Conservation (phyloP, 1,284 basidiomycete species). For the Tausonia pullulans region DNA sequence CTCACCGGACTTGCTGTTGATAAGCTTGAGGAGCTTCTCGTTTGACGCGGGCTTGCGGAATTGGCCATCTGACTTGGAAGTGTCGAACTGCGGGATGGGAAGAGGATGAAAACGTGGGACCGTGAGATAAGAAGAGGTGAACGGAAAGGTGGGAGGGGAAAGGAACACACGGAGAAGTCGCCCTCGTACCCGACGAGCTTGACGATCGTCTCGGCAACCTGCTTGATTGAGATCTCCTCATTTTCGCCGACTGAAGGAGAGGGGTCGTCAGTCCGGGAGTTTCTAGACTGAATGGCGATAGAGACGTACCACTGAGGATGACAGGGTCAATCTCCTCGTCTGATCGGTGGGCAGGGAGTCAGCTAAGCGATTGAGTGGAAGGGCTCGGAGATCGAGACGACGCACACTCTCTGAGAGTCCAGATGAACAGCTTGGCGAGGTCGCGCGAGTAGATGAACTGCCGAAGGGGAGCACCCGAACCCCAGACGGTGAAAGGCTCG, state of each 20-base stretch:
- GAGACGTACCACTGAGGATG: conserved; percentile 60
- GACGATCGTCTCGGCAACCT: conserved; percentile 72
- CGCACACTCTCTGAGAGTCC: conserved; percentile 63
- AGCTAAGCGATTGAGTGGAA: no score
- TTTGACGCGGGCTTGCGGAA: conserved; percentile 91
- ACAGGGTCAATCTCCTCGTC: conserved; percentile 74
- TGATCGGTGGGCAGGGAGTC: not conserved
- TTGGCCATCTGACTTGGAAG: conserved; percentile 58
- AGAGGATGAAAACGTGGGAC: not conserved
- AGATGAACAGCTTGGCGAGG: conserved; percentile 82
- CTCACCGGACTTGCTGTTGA: conserved; percentile 39
- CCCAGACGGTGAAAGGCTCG: conserved; percentile 68
- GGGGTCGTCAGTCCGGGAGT: not conserved
- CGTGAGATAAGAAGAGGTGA: not conserved
- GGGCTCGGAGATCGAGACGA: not conserved
- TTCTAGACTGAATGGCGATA: not conserved
- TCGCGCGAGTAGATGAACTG: conserved; percentile 92
- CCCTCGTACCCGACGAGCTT: conserved; percentile 62
- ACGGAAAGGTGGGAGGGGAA: not conserved
- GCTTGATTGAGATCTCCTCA: conserved; percentile 77
- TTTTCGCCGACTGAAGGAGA: conserved; percentile 60
- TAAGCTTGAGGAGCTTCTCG: conserved; percentile 57
- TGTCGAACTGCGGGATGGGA: conserved; percentile 28
- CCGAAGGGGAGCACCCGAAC: conserved; percentile 73
- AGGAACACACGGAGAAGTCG: conserved; percentile 47